phyloP scores from a whole-genome alignment of 2,329 filamentous ascomycete genomes.

The Chrysoporthe cubensis region DNA sequence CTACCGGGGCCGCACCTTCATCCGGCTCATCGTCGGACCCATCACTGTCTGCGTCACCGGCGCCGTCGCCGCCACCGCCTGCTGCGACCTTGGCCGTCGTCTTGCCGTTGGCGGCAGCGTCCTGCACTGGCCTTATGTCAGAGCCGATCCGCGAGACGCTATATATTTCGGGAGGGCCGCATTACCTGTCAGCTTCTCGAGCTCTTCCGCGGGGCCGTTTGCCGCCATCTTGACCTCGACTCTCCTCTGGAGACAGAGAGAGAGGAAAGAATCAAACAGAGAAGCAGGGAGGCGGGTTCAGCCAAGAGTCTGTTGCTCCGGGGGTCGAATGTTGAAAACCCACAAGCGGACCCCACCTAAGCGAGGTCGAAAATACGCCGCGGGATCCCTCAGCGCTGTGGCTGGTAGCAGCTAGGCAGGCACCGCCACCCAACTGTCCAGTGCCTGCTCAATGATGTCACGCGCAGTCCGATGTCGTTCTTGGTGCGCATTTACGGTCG shows the following conservation, averaged over 20 bases:
- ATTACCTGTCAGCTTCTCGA: constrained; percentile 46
- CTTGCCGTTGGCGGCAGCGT: constrained; percentile 46
- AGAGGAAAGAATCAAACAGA: neutral
- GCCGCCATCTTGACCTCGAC: constrained; percentile 44
- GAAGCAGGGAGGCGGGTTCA: neutral
- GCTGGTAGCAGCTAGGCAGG: neutral
- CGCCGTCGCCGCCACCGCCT: constrained; percentile 44
- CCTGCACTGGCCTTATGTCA: constrained; percentile 41
- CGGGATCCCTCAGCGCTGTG: neutral
- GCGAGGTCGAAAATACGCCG: neutral
- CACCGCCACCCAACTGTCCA: neutral
- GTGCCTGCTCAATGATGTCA: constrained; percentile 13
- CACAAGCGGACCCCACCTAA: constrained; percentile 8
- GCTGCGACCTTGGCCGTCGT: constrained; percentile 43
- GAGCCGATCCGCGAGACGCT: neutral
- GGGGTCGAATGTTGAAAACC: too few species aligned
- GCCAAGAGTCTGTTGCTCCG: too few species aligned
- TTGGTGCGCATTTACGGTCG: neutral
- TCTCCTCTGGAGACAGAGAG: constrained; percentile 6
- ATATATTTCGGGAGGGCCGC: constrained; percentile 17
- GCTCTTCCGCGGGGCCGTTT: constrained; percentile 45
- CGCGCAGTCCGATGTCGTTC: constrained; percentile 1
- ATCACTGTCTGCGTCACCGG: constrained; percentile 44
- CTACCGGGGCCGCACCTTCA: constrained; percentile 43
- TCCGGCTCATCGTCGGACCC: constrained; percentile 60